Evolutionary conservation across 1,284 basidiomycete species (phyloP), one percentile per base, ranked within the genome.

Genomic region (Apiotrichum mycotoxinovorans): DNA sequence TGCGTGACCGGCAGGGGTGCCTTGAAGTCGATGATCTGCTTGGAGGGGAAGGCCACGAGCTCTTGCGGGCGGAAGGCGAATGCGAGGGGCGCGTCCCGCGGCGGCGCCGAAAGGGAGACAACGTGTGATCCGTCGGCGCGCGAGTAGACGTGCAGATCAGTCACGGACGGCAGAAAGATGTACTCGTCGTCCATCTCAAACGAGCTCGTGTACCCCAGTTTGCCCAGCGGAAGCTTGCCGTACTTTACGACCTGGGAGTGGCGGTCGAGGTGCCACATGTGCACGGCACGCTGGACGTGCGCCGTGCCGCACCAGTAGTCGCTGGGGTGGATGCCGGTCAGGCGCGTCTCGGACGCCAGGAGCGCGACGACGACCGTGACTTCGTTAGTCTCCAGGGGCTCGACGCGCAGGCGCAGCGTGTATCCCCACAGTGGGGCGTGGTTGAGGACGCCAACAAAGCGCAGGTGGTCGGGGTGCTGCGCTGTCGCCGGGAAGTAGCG

Each of bases 101-200:
- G 42, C 12, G 51, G 33, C 17, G 33, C 44, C 22, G 66, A 60
- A 51, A 69, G 63, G 2, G 62, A 53, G 4, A 60, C 14, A 22
- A 66, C 4, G 35, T 52, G 56, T 4, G 23, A 18, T 11, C 55
- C 53, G 3, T 64, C 64, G 4, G 25, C n/a, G 26, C 71, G 64
- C 4, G 64, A 67, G 48, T 63, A 68, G 43, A 70, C 56, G 54
- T 63, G 57, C 33, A 71, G 34, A 20, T 59, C 52, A 1, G 26
- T 18, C 10, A 8, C 7, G 15, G 53, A 48, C 51, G 70, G 72
- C 33, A 73, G 18, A 50, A 72, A 74, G 35, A 74, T 51, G 53
- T 58, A 64, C 12, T 70, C 58, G 38, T 72, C 67, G 56, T 73
- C 73, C 38, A 75, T 66, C 46, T 75, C 73, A 49, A 75, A 59